phyloP scores from a whole-genome alignment of 148 eudicot species.

The Cornus suecica region DNA sequence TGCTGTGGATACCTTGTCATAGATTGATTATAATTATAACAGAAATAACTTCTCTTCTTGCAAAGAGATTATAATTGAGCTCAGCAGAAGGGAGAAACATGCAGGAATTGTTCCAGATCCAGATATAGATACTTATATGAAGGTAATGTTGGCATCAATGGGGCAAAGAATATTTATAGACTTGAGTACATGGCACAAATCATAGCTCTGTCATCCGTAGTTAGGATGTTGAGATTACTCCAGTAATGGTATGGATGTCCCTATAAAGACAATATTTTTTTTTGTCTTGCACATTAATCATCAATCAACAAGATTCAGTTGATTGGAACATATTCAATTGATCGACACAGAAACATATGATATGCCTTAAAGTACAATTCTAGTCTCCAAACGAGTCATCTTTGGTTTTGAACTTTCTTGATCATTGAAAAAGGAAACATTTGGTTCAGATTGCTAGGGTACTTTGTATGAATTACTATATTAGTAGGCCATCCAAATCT shows the following conservation, averaged over 20 bases:
- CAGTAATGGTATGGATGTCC: background rate
- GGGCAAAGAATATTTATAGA: too few species aligned
- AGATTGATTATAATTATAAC: background rate
- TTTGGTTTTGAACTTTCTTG: too few species aligned
- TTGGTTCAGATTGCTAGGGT: background rate
- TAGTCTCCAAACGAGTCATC: background rate
- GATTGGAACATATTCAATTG: background rate
- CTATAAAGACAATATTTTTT: background rate
- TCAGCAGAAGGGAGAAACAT: conserved; percentile 73
- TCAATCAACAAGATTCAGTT: background rate
- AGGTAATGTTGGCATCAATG: conserved; percentile 39
- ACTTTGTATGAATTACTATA: background rate
- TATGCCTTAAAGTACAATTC: background rate
- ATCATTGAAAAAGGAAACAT: background rate
- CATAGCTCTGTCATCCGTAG: background rate
- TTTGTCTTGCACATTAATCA: background rate
- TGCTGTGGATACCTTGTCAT: background rate
- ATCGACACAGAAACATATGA: too few species aligned
- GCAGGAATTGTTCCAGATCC: conserved; percentile 73
- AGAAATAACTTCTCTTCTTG: conserved; percentile 11
- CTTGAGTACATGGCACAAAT: background rate
- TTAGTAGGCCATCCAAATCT: background rate
- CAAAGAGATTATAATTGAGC: conserved; percentile 51
- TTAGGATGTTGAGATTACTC: background rate
- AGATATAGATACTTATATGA: conserved; percentile 74